Evolutionary conservation across 2,329 filamentous ascomycete genomes (phyloP).

Genomic region (Monosporascus sp.): DNA sequence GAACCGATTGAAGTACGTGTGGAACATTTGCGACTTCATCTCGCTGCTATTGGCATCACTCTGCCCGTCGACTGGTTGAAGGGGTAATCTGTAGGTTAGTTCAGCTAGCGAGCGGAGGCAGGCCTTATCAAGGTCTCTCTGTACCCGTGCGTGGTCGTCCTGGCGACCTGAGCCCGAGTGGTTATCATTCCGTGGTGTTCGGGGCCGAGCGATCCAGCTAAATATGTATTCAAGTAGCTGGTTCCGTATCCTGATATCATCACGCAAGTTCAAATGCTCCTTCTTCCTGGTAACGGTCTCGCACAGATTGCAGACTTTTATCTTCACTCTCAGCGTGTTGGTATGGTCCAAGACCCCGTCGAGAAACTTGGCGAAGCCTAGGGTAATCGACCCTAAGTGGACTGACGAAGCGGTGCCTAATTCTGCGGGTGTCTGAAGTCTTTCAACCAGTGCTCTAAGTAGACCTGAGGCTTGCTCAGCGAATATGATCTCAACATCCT

Average conservation of each 20-base stretch:
- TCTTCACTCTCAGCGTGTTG: constrained; percentile 58
- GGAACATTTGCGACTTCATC: constrained; percentile 66
- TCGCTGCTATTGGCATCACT: constrained; percentile 63
- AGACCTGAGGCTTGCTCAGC: constrained; percentile 63
- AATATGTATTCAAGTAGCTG: constrained; percentile 64
- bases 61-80: constrained; percentile 61
- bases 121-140: constrained; percentile 61
- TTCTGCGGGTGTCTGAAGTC: constrained; percentile 58
- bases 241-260: constrained; percentile 64
- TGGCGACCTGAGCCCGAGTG: constrained; percentile 37
- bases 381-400: constrained; percentile 56
- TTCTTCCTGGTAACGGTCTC: constrained; percentile 62
- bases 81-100: constrained; percentile 59
- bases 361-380: constrained; percentile 64
- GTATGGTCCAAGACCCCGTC: constrained; percentile 52
- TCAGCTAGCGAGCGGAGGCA: constrained; percentile 61
- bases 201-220: constrained; percentile 61
- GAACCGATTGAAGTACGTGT: constrained; percentile 66
- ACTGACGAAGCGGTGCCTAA: constrained; percentile 57
- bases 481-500: constrained; percentile 59
- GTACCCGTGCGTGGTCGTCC: constrained; percentile 54
- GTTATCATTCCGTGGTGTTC: constrained; percentile 43
- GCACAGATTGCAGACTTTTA: constrained; percentile 63
- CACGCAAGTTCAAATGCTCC: constrained; percentile 62
- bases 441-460: constrained; percentile 58